Evolutionary conservation across 2,329 filamentous ascomycete species (phyloP), one percentile per base, ranked within the genome.

Genomic region (Hypocrella siamensis): DNA sequence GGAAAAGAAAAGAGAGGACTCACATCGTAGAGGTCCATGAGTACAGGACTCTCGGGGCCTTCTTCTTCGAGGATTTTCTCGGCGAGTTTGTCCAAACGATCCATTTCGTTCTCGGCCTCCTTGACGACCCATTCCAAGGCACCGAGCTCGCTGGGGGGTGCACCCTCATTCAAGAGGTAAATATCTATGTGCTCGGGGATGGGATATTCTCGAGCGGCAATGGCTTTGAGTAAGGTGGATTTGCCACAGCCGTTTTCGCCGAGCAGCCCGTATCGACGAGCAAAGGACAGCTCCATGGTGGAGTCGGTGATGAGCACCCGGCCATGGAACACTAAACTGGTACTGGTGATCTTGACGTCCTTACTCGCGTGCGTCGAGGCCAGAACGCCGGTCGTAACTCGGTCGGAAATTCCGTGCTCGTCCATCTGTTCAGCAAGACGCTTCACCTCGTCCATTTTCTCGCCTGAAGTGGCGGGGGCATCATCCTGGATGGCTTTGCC

Each of bases 231-330:
- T 21, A 98, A 62, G n/a, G 90, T 98, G 42, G 82, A 92, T 71
- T 98, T 98, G 57, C 90, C 90, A 60, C 90, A 98, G 43, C 90
- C 90, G 79, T 98, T 98, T 72, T 98, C 90, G 51, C 90, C 90
- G 42, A 98, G 66, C 36, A 98, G 68, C 56, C 90, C 90, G 56
- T 98, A 98, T 49, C 90, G 76, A 49, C 86, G 81, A 43, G 81
- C 85, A 55, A 84, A 90, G 55, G 81, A 88, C 50, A 98, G 70
- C 61, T 98, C 92, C 56, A 98, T 69, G 31, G 78, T 92, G 41
- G 82, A 82, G 60, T 98, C 90, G 53, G 78, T 88, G 61, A 98
- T 82, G 38, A 98, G 76, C 45, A 96, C 90, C 47, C 81, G 84
- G 48, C 92, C 90, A 70, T 98, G 92, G 75, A 98, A 98, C 41